Conservation (phyloP, 1,139 yeast species). For the Meyerozyma athensensis region DNA sequence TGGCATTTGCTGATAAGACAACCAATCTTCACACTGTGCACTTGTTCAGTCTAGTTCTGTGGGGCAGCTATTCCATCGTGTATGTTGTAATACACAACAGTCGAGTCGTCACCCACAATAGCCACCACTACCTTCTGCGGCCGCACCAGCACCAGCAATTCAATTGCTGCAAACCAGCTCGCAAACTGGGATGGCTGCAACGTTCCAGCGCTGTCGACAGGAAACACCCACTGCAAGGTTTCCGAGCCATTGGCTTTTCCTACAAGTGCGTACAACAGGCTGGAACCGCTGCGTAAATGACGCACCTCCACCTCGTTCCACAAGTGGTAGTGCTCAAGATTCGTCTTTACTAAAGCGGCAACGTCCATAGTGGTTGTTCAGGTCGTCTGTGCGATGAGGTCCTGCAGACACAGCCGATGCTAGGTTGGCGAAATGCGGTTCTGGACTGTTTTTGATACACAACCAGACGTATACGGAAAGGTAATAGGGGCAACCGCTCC, state of each 20-base stretch:
- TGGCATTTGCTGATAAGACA: too few species aligned
- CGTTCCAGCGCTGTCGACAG: background rate
- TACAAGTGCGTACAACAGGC: too few species aligned
- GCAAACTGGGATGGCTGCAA: background rate
- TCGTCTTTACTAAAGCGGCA: background rate
- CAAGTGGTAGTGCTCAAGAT: conserved; percentile 3
- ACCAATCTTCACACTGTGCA: too few species aligned
- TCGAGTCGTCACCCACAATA: conserved; percentile 1
- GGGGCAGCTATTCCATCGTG: conserved; percentile 1
- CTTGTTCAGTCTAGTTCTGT: too few species aligned
- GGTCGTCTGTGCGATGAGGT: background rate
- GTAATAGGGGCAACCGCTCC: background rate
- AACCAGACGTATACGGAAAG: too few species aligned
- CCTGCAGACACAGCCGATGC: background rate
- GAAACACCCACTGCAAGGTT: background rate
- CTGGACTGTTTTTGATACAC: too few species aligned
- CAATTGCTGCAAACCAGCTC: background rate
- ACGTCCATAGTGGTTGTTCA: conserved; percentile 1
- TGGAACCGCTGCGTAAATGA: background rate
- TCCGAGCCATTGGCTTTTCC: too few species aligned
- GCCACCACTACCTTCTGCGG: background rate
- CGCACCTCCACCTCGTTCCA: background rate
- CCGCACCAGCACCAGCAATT: background rate
- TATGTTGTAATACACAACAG: conserved; percentile 1
- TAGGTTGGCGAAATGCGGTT: too few species aligned